phyloP scores from a whole-genome alignment of 352 stramenopile species.

The Globisporangium perplexum region DNA sequence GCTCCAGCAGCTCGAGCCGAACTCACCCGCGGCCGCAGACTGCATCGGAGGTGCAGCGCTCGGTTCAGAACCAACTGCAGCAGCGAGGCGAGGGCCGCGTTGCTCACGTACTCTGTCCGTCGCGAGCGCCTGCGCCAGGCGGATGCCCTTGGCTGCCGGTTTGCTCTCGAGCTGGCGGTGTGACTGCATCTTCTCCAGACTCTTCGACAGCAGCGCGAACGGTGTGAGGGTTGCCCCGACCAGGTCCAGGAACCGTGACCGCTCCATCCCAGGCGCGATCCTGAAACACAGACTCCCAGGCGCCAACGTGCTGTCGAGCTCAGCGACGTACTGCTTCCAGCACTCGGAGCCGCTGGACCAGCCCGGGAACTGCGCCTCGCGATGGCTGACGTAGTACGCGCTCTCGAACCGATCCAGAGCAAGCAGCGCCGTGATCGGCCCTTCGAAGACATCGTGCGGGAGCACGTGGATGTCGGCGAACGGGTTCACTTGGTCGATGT shows the following conservation, averaged over 20 bases:
- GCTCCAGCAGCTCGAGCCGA: conserved; percentile 34
- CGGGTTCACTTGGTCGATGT: conserved; percentile 58
- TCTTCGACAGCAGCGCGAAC: conserved; percentile 36
- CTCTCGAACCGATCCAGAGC: conserved; percentile 54
- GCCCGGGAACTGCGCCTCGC: conserved; percentile 30
- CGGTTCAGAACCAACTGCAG: conserved; percentile 13
- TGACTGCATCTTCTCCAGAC: conserved; percentile 33
- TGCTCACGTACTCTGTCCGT: conserved; percentile 29
- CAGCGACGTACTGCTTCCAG: conserved; percentile 21
- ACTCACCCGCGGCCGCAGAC: conserved; percentile 1
- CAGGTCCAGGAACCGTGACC: conserved; percentile 44
- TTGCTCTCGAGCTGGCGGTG: conserved; percentile 14
- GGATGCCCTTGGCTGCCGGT: conserved; percentile 35
- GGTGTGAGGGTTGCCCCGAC: conserved; percentile 42
- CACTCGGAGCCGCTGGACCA: conserved; percentile 23
- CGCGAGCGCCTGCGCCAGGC: conserved; percentile 39
- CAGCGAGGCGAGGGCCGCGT: conserved; percentile 7
- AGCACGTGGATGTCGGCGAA: conserved; percentile 71
- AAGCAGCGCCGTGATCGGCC: conserved; percentile 42
- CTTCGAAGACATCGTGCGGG: conserved; percentile 57
- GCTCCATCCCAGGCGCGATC: conserved; percentile 43
- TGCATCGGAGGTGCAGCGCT: not conserved
- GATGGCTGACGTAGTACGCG: conserved; percentile 48
- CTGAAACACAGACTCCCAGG: conserved; percentile 40
- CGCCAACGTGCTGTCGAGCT: conserved; percentile 17